Base-by-base conservation (phyloP, 2,329 filamentous ascomycete genomes). In the Pseudonectria buxi region DNA sequence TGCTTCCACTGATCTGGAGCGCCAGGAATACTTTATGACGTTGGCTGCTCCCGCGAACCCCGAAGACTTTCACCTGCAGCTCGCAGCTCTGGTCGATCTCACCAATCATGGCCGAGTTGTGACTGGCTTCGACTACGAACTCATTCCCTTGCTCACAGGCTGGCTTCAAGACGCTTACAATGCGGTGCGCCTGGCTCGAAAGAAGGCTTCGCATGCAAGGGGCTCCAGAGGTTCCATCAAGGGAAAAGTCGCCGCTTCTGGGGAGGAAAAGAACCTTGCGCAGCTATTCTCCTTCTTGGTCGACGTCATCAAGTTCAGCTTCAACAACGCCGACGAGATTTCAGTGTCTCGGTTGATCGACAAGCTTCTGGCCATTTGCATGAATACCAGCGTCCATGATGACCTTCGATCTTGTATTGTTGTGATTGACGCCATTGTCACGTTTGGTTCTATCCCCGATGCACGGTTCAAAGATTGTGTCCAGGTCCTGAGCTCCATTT, bases 251-350 rank as follows among this genome's bases (percentile, higher is more conserved):
- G 56, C 62, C 14, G 55, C 54, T 5, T 62, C 63, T 3, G 68
- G 64, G 18, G 77, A 81, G 50, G 78, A 83, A 41, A 71, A 72
- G 45, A 79, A 77, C 49, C 65, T 88, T 35, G 63, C 71, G 3
- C 71, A 74, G 31, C 60, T 87, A 3, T 86, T 87, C 51, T 59
- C 65, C 10, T 83, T 80, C 45, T 68, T 83, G 35, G 71, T 73
- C 38, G 77, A 84, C 43, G 69, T 86, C 35, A 77, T 85, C 62
- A 86, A 85, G 54, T 88, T 85, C 65, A 86, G 81, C 54, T 83
- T 79, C 56, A 82, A 80, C 46, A 71, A 78, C 24, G 77, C 82
- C 15, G 72, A 73, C 44, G 79, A 84, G 44, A 60, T 69, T 24
- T 74, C 81, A 30, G 68, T 83, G 14, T 70, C 70, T 33, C 65